Evolutionary conservation across 192 early-diverging fungal species (phyloP).

Genomic region (Chytriomyces sp.): DNA sequence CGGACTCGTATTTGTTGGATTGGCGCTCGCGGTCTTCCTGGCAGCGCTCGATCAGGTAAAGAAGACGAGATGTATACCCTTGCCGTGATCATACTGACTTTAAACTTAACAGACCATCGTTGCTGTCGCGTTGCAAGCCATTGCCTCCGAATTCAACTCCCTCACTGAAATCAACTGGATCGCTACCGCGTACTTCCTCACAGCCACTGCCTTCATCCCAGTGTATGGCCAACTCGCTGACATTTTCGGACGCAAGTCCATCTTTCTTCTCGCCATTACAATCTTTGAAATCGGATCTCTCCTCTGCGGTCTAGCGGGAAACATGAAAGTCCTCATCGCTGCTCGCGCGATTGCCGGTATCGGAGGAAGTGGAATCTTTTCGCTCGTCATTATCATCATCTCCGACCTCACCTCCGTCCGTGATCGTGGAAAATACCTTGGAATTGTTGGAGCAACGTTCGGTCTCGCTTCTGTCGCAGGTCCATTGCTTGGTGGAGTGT

Average conservation of each 20-base stretch:
- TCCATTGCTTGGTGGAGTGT: conserved; percentile 79
- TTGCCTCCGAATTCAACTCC: conserved; percentile 41
- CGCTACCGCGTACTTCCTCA: conserved; percentile 29
- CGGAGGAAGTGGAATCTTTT: conserved; percentile 73
- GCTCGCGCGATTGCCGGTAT: conserved; percentile 71
- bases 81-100: background rate
- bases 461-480: conserved; percentile 76
- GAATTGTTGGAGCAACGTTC: conserved; percentile 74
- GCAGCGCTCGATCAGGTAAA: conserved; percentile 46
- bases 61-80: background rate
- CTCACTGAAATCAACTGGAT: conserved; percentile 43
- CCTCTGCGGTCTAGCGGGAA: conserved; percentile 71
- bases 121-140: conserved; percentile 36
- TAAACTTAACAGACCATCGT: conserved; percentile 41
- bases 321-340: conserved; percentile 71
- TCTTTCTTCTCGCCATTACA: conserved; percentile 67
- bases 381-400: conserved; percentile 79
- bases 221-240: conserved; percentile 81
- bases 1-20: conserved; percentile 37
- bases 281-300: conserved; percentile 79
- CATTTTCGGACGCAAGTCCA: conserved; percentile 77
- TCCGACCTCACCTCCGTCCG: conserved; percentile 72
- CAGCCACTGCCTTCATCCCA: conserved; percentile 70
- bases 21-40: conserved; percentile 48
- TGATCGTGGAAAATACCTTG: conserved; percentile 74